Base-by-base conservation (phyloP, 345 rosid species). In the Zanthoxylum bungeanum region DNA sequence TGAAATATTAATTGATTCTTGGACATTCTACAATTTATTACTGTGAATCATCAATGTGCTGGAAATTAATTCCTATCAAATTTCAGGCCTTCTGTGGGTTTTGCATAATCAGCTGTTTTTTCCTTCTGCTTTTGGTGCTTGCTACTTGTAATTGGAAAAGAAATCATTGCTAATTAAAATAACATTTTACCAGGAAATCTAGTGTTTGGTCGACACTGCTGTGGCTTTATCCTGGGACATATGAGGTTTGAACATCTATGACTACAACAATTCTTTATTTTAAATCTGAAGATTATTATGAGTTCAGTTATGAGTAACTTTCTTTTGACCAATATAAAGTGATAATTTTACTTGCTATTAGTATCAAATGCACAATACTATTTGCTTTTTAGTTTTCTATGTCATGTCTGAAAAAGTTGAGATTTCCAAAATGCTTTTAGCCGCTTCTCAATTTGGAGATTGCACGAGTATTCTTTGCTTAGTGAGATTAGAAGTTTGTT, bases 201-300 rank as follows among this genome's bases (percentile, higher is more conserved):
- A 81, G 73, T 68, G 58, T 72, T 49, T 91, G 98, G 99, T 87
- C 98, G 21, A 83, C 88, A 17, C 78, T 81, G 74, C 82, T 95
- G 42, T 92, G 98, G 97, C 93, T 95, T n/a, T 95, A 95, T 87
- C 97, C 99, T 1, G 98, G 97, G 72, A 78, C 57, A 14, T 92
- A 91, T 52, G 98, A 95, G 93, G 97, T 87, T 24, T 50, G 80
- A 22, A 56, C 51, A 19, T 68, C 74, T 63, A 10, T 39, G 4
- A 31, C 70, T 31, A 5, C 60, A 33, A 16, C 4, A 27, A 39
- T 36, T 30, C 55, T 47, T 67, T 52, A 8, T 25, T 11, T 61
- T 61, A 4, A 19, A 11, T 46, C 24, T 60, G 39, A 21, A 31
- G 9, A 37, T 36, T 31, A 60, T 3, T 61, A 61, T 36, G 31